Base-by-base conservation (phyloP, 257 asterid species). In the Solanum arcanum region DNA sequence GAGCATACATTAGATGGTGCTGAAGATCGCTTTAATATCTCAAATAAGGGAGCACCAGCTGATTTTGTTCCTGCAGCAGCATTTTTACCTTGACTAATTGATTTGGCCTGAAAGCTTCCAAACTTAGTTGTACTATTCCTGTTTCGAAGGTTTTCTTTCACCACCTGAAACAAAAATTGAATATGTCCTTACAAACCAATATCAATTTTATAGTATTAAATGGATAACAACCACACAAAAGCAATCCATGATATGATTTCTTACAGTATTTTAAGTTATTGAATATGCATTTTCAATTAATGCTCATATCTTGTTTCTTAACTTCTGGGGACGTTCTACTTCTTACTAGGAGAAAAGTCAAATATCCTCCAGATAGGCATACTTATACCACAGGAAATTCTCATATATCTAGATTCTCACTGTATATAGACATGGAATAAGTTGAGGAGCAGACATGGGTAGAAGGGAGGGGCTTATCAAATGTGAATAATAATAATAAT, bases 11-110 rank as follows among this genome's bases (percentile, higher is more conserved):
- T 73, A 46, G 94, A 73, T 68, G 86, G 87, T 8, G 87, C 83
- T 27, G 97, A 92, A 14, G 97, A 91, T 88, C 88, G 94, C 92
- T 90, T 95, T 91, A 95, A 87, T 87, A 94, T 80, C 83, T 97
- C 99, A 18, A 95, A 91, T 90, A 94, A 87, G 9, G 98, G 94
- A 37, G 87, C 84, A 31, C 72, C 85, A 12, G 90, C 82, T 23
- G 84, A 39, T 44, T 33, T 80, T 75, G 41, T 80, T 75, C 47
- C 86, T 9, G 78, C 80, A 52, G 84, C 80, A 85, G 86, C 62
- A 59, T 68, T 86, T 49, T 83, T 86, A 85, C 42, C 70, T 59
- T 70, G 90, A 59, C 87, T 87, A n/a, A 83, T 89, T 70, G 60
- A 87, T 83, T 86, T 89, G 49, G 84, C 85, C 78, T 88, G 91